Evolutionary conservation across 805 yeast genomes (phyloP), one percentile per base, ranked within the genome.

Genomic region (Lipomyces yamadae): DNA sequence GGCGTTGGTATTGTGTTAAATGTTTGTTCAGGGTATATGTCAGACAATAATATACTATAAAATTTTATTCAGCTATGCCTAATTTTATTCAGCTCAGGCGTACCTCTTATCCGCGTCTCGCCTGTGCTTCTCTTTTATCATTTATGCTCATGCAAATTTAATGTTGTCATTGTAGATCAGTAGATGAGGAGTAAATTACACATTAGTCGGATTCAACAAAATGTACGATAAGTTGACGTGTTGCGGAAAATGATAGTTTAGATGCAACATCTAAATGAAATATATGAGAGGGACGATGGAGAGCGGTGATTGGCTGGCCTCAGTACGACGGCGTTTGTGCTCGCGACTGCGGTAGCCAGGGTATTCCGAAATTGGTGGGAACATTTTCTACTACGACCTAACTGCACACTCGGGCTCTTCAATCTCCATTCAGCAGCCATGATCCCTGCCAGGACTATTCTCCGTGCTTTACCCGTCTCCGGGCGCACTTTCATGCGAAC

Each of bases 401-500:
- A 24, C 48, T 0, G 0, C 24, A 15, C 18, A 42, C 11, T 5
- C 48, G 1, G 8, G 48, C 48, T 15, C 48, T 15, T 42, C 48
- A n/a, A n/a, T 42, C 24, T 15, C 48, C 48, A 15, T 8, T 42
- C 48, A 15, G 18, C 62, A 60, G 59, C 48, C 39, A 64, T 63
- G 68, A 33, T 61, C 39, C 50, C 65, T 39, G 58, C 64, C 57
- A 63, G 70, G 50, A 30, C 64, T 30, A 13, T 68, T 52, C 30
- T 42, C 39, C 69, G 71, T 39, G 56, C 70, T 24, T 33, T 59
- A 33, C 67, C 68, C 50, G 54, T 48, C 52, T 37, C 66, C 32
- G 61, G 67, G 60, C 67, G 69, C 29, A 61, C 58, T 15, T 18
- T 57, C 35, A 60, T 61, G 42, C 69, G 67, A 54, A 45, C 66